Conservation (phyloP, 2,329 filamentous ascomycete species). For the Seiridium unicorne region DNA sequence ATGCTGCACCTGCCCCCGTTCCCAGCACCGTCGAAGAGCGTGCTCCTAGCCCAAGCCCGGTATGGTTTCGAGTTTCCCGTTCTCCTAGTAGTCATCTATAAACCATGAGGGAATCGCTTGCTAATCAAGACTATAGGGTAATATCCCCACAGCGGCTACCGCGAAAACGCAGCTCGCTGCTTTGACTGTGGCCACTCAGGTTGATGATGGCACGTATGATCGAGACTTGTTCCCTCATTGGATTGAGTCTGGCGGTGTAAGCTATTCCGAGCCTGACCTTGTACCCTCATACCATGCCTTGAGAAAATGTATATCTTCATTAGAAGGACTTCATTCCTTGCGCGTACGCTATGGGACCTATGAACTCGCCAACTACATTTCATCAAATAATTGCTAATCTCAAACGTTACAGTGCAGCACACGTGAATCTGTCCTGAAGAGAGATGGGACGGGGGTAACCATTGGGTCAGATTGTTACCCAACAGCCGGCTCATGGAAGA, state of each 20-base stretch:
- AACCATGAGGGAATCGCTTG: background rate
- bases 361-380: no score
- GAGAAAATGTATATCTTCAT: no score
- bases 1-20: background rate
- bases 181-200: slow-evolving; percentile 46
- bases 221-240: slow-evolving; percentile 57
- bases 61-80: background rate
- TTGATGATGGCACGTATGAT: slow-evolving; percentile 45
- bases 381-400: no score
- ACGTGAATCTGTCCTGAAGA: background rate
- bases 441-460: background rate
- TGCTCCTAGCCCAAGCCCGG: slow-evolving; percentile 6
- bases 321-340: no score
- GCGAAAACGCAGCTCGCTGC: slow-evolving; percentile 43
- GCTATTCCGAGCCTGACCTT: no score
- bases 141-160: slow-evolving; percentile 43
- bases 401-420: background rate
- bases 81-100: background rate
- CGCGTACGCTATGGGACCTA: no score
- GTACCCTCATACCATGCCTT: no score
- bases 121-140: slow-evolving; percentile 25
- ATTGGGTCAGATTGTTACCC: background rate
- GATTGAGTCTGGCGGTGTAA: slow-evolving; percentile 17
- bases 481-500: background rate
- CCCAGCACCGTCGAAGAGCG: background rate